phyloP scores from a whole-genome alignment of 1,284 basidiomycete genomes.

The Trametes versicolor region DNA sequence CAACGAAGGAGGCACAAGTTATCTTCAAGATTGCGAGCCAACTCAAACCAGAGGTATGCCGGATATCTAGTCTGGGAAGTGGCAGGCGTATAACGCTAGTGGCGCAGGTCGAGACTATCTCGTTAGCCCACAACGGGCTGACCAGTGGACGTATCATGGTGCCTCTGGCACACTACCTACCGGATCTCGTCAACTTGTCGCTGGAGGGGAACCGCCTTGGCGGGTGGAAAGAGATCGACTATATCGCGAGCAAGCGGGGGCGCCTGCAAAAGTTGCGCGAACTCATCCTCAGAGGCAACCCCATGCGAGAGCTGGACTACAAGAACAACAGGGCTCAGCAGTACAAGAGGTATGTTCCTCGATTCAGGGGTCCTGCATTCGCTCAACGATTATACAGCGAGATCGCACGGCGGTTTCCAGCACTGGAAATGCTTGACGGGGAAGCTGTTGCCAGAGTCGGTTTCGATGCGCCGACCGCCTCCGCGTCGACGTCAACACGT shows the following conservation, averaged over 20 bases:
- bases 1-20: slow-evolving; percentile 75
- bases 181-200: slow-evolving; percentile 82
- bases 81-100: slow-evolving; percentile 6
- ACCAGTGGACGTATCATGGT: slow-evolving; percentile 58
- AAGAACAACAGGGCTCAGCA: slow-evolving; percentile 62
- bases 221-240: slow-evolving; percentile 75
- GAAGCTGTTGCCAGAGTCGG: slow-evolving; percentile 78
- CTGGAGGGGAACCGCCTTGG: slow-evolving; percentile 78
- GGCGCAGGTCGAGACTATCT: slow-evolving; percentile 77
- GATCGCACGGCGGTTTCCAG: slow-evolving; percentile 74
- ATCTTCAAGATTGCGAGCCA: slow-evolving; percentile 87
- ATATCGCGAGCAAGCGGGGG: slow-evolving; percentile 65
- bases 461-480: slow-evolving; percentile 68
- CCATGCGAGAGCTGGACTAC: slow-evolving; percentile 73
- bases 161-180: slow-evolving; percentile 72
- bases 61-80: slow-evolving; percentile 1
- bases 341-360: slow-evolving; percentile 68
- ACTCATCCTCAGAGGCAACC: slow-evolving; percentile 84
- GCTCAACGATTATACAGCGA: slow-evolving; percentile 57
- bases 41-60: slow-evolving; percentile 76
- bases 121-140: slow-evolving; percentile 71
- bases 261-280: slow-evolving; percentile 75
- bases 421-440: slow-evolving; percentile 78
- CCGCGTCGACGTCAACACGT: slow-evolving; percentile 34
- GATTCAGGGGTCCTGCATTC: slow-evolving; percentile 8